Conservation (phyloP, 148 eudicot genomes). For the Spergularia bocconei region DNA sequence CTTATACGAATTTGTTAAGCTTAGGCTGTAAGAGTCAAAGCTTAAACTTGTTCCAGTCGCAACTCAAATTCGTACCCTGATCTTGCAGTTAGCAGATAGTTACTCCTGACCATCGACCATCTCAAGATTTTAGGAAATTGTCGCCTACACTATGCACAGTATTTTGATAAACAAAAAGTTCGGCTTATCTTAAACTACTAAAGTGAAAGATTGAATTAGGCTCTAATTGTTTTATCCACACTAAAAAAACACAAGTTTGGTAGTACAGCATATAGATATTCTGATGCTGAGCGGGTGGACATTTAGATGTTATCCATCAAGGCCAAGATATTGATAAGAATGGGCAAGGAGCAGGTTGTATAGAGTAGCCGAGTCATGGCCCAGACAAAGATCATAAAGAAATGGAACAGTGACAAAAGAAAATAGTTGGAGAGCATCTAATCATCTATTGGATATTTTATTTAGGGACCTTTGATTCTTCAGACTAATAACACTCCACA, state of each 20-base stretch:
- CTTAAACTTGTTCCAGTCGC: not conserved
- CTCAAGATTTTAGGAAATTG: not conserved
- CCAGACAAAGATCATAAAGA: constrained; percentile 17
- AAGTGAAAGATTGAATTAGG: not conserved
- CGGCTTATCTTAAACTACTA: not conserved
- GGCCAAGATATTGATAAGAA: constrained; percentile 18
- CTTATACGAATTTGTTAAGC: not conserved
- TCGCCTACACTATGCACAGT: not conserved
- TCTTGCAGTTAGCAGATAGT: too few relatives aligned
- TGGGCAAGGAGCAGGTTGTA: constrained; percentile 22
- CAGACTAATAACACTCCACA: not conserved
- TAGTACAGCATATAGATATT: constrained; percentile 9
- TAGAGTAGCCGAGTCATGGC: constrained; percentile 17
- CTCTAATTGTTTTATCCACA: not conserved
- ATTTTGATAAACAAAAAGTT: not conserved
- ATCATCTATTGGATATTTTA: not conserved
- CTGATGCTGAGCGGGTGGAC: constrained; percentile 3
- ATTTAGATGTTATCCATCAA: constrained; percentile 9
- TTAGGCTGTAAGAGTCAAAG: constrained; percentile 1
- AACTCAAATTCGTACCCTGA: too few relatives aligned
- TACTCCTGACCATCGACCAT: too few relatives aligned
- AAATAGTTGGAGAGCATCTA: constrained; percentile 13
- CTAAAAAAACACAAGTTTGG: not conserved
- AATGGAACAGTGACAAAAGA: constrained; percentile 19
- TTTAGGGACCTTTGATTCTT: not conserved